phyloP scores from a whole-genome alignment of 306 rosid species.

The Comarum palustre region DNA sequence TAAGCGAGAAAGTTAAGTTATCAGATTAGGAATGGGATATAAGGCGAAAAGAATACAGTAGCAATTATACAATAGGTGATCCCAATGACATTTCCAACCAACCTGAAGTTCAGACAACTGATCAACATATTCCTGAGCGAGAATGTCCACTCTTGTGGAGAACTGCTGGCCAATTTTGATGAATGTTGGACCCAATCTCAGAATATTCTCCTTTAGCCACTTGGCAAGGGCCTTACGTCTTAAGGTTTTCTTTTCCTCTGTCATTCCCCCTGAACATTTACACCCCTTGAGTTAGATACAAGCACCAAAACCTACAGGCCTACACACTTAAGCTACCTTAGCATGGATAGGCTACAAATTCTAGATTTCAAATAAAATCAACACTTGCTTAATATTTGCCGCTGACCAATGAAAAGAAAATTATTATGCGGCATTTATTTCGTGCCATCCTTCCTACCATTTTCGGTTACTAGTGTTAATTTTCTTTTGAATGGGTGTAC shows the following conservation, averaged over 20 bases:
- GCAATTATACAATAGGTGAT: neutral
- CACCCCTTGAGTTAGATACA: constrained; percentile 2
- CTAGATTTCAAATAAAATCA: neutral
- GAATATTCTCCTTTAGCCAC: constrained; percentile 94
- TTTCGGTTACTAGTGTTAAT: neutral
- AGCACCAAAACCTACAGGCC: neutral
- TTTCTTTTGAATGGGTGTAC: neutral
- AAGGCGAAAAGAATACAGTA: constrained; percentile 9
- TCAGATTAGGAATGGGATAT: constrained; percentile 6
- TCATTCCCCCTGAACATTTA: constrained; percentile 70
- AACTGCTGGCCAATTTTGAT: constrained; percentile 99
- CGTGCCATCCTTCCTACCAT: neutral
- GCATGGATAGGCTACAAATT: neutral
- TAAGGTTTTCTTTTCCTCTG: constrained; percentile 66
- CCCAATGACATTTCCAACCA: neutral
- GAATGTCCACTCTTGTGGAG: constrained; percentile 98
- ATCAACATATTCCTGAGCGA: constrained; percentile 94
- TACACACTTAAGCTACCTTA: neutral
- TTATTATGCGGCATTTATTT: neutral
- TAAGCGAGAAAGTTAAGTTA: neutral
- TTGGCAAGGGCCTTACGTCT: constrained; percentile 84
- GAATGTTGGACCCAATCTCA: constrained; percentile 96
- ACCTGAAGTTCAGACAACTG: constrained; percentile 99
- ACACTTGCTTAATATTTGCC: neutral
- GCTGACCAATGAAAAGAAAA: neutral